phyloP scores from a whole-genome alignment of 805 yeast genomes.

The Ogataea naganishii region DNA sequence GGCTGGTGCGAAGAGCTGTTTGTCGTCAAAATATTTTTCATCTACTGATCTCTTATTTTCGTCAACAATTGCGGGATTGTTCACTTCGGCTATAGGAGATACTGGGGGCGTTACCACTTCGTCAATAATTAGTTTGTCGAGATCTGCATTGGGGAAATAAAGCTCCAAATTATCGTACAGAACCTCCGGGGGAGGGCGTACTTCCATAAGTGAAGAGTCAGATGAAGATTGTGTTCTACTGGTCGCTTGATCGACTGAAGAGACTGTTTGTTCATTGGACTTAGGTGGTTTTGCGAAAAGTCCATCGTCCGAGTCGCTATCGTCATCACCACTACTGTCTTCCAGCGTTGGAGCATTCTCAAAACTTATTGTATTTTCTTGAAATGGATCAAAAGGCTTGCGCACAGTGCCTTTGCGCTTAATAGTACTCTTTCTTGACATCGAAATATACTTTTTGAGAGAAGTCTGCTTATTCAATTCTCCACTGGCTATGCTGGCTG shows the following conservation, averaged over 20 bases:
- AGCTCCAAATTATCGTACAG: conserved; percentile 85
- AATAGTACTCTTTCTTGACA: conserved; percentile 6
- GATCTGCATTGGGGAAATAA: conserved; percentile 86
- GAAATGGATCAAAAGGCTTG: conserved; percentile 38
- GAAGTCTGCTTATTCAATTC: conserved; percentile 3
- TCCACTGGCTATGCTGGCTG: conserved; percentile 4
- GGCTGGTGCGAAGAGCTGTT: conserved; percentile 1
- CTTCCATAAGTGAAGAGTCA: conserved; percentile 34
- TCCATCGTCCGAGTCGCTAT: conserved; percentile 44
- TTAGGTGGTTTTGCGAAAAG: conserved; percentile 48
- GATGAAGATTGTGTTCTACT: conserved; percentile 12
- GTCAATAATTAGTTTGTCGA: conserved; percentile 82
- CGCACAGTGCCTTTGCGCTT: conserved; percentile 2
- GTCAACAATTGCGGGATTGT: too few relatives aligned
- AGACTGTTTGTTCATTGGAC: conserved; percentile 7
- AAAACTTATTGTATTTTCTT: conserved; percentile 66
- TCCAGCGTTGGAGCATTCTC: conserved; percentile 58
- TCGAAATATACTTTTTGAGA: conserved; percentile 7
- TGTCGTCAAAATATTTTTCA: conserved; percentile 2
- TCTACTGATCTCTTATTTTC: too few relatives aligned
- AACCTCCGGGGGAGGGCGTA: conserved; percentile 93
- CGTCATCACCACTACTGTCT: conserved; percentile 21
- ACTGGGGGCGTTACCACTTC: conserved; percentile 57
- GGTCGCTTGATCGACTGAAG: not conserved
- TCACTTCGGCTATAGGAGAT: conserved; percentile 30